Conservation (phyloP, 441 rosid species). For the Metrosideros polymorpha region DNA sequence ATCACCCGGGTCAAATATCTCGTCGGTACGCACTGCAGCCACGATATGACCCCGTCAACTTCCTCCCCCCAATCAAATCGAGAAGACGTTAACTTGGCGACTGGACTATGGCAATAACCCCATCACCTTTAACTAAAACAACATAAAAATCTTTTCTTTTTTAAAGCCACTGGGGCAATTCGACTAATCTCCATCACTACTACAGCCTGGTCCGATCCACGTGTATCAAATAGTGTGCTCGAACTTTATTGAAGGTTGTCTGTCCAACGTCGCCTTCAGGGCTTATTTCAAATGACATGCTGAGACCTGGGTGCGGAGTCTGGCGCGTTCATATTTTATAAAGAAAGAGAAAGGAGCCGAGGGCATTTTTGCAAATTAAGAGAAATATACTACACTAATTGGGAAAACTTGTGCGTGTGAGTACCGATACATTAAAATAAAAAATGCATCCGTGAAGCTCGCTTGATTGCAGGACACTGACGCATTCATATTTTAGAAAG, state of each 20-base stretch:
- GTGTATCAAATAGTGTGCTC: background rate
- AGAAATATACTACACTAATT: too few relatives aligned
- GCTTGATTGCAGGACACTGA: too few relatives aligned
- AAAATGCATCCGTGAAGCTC: too few relatives aligned
- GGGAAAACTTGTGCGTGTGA: too few relatives aligned
- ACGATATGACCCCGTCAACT: background rate
- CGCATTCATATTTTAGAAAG: too few relatives aligned
- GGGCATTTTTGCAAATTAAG: background rate
- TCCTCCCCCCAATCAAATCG: background rate
- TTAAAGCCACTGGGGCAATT: background rate
- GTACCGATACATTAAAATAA: too few relatives aligned
- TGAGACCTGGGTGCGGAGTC: fast-evolving
- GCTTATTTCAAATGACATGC: background rate
- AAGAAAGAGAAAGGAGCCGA: too few relatives aligned
- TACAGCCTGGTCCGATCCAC: background rate
- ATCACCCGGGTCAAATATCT: too few relatives aligned
- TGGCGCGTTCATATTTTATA: background rate
- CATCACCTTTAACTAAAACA: background rate
- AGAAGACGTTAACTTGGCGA: background rate
- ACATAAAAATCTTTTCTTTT: background rate
- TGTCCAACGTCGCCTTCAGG: background rate
- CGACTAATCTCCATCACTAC: background rate
- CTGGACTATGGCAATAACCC: background rate
- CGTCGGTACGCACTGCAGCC: too few relatives aligned
- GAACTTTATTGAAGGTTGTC: background rate